Percentiles rank a stretch among this genome's conserved stretches.
Conservation (phyloP, 148 eudicot species). For the Silene uniflora region DNA sequence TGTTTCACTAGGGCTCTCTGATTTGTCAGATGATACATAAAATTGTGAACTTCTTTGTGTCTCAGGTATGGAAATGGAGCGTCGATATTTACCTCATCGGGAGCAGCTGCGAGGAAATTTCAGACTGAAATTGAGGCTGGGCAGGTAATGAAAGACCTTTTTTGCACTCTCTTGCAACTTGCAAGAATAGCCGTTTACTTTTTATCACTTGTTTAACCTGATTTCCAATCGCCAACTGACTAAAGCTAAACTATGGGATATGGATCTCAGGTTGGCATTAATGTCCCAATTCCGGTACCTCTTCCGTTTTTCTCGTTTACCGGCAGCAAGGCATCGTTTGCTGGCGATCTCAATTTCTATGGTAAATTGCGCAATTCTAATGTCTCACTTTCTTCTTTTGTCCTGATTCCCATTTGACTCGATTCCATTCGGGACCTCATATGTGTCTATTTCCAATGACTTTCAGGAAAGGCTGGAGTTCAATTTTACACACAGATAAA, state of each 20-base stretch:
- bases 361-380: constrained; percentile 38
- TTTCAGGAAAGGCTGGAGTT: constrained; percentile 92
- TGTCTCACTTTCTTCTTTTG: not conserved
- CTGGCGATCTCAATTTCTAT: constrained; percentile 97
- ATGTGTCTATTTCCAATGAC: not conserved
- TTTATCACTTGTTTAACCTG: not conserved
- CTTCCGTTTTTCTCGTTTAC: constrained; percentile 95
- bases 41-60: constrained; percentile 4
- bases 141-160: constrained; percentile 49
- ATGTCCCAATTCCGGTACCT: constrained; percentile 96
- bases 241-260: not conserved
- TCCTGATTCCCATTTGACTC: not conserved
- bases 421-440: not conserved
- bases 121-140: constrained; percentile 96
- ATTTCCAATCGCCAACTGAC: not conserved
- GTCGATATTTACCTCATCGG: constrained; percentile 87
- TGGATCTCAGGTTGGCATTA: constrained; percentile 79
- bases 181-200: not conserved
- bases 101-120: constrained; percentile 91
- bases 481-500: constrained; percentile 84
- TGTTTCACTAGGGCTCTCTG: not conserved
- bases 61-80: constrained; percentile 94
- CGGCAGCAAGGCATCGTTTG: constrained; percentile 94
- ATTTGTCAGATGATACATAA: constrained; percentile 7
- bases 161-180: not conserved